Conservation (phyloP, 140 eudicot species). For the Artemisia princeps region DNA sequence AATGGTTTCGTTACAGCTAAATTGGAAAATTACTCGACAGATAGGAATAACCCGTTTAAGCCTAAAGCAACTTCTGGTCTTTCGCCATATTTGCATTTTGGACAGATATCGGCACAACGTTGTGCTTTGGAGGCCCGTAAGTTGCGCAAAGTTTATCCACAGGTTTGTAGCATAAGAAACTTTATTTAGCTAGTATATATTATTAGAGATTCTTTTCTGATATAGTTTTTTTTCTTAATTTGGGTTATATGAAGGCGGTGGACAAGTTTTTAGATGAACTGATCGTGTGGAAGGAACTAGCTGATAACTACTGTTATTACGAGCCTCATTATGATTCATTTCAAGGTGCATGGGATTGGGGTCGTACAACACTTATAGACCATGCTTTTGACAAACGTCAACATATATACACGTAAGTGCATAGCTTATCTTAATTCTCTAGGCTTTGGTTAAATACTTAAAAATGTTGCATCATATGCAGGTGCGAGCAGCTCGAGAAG, state of each 20-base stretch:
- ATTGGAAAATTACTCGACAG: constrained; percentile 59
- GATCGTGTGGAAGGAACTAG: constrained; percentile 87
- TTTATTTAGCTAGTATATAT: constrained; percentile 3
- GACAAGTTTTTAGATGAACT: constrained; percentile 84
- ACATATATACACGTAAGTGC: constrained; percentile 67
- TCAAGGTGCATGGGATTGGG: constrained; percentile 95
- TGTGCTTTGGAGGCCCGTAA: constrained; percentile 86
- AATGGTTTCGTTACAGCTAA: constrained; percentile 56
- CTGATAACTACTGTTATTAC: constrained; percentile 86
- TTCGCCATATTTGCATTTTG: constrained; percentile 92
- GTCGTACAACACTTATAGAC: constrained; percentile 67
- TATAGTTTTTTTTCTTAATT: neutral
- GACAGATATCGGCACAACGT: constrained; percentile 90
- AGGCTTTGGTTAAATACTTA: constrained; percentile 6
- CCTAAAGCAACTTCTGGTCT: constrained; percentile 75
- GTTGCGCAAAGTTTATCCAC: constrained; percentile 45
- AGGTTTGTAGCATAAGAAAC: constrained; percentile 39
- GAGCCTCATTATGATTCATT: constrained; percentile 82
- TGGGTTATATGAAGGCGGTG: constrained; percentile 52
- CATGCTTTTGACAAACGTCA: constrained; percentile 78
- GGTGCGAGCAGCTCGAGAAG: constrained; percentile 78
- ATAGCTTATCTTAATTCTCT: neutral
- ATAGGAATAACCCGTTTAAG: constrained; percentile 73
- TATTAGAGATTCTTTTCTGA: neutral
- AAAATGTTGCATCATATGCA: constrained; percentile 28